Evolutionary conservation across 1,284 basidiomycete species (phyloP).

Genomic region (Rugosomyces carneus): DNA sequence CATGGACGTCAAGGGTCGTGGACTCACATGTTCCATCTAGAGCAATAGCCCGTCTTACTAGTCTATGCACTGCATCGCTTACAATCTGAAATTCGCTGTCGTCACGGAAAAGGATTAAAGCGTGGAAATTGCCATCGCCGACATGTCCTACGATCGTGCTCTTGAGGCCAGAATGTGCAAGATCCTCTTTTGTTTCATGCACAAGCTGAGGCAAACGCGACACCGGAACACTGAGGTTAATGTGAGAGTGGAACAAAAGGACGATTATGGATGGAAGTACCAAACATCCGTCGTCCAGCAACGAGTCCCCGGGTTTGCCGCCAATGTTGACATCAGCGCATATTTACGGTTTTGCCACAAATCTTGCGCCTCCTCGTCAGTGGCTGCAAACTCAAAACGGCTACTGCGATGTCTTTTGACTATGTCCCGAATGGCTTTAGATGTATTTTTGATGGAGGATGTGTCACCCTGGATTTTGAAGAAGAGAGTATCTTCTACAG

Average conservation of each 20-base stretch:
- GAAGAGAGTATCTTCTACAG: slow-evolving; percentile 76
- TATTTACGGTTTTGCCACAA: slow-evolving; percentile 89
- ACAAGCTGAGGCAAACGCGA: slow-evolving; percentile 64
- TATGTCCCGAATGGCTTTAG: slow-evolving; percentile 53
- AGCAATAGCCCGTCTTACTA: slow-evolving; percentile 59
- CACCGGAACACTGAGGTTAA: slow-evolving; percentile 67
- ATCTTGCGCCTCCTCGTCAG: slow-evolving; percentile 71
- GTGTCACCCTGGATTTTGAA: slow-evolving; percentile 84
- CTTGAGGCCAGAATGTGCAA: slow-evolving; percentile 51
- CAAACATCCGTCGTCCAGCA: slow-evolving; percentile 90
- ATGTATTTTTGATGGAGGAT: slow-evolving; percentile 55
- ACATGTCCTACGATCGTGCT: slow-evolving; percentile 84
- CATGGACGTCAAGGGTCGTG: background rate
- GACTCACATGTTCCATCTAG: slow-evolving; percentile 69
- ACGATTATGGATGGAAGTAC: slow-evolving; percentile 28
- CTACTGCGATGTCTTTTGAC: slow-evolving; percentile 63
- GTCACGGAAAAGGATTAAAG: slow-evolving; percentile 58
- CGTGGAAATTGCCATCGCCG: slow-evolving; percentile 80
- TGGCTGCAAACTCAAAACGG: slow-evolving; percentile 71
- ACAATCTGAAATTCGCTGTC: slow-evolving; percentile 54
- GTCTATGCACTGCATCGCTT: slow-evolving; percentile 57
- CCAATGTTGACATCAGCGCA: slow-evolving; percentile 71
- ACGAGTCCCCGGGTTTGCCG: slow-evolving; percentile 53
- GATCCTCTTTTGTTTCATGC: slow-evolving; percentile 73
- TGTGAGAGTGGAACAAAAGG: background rate